Evolutionary conservation across 768 basidiomycete genomes (phyloP).

Genomic region (Agrocybe praecox): DNA sequence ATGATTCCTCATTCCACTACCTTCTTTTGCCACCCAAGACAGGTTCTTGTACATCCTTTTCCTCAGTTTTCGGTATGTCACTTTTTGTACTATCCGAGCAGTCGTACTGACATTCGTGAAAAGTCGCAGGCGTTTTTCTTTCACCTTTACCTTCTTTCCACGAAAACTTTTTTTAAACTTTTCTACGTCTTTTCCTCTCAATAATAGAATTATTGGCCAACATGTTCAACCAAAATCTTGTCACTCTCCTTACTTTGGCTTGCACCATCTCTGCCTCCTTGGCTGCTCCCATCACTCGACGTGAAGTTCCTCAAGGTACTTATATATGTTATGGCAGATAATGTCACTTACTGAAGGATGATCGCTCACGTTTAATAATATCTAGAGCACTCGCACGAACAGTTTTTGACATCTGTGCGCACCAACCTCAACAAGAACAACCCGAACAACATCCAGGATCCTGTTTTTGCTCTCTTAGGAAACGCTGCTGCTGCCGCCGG

Average conservation of each 20-base stretch:
- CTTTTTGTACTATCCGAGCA: not conserved
- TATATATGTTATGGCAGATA: conserved; percentile 6
- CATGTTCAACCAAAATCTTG: conserved; percentile 23
- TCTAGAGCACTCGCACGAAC: conserved; percentile 67
- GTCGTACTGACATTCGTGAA: conserved; percentile 10
- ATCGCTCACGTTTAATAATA: conserved; percentile 8
- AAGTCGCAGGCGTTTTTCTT: conserved; percentile 32
- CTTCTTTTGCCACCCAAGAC: conserved; percentile 49
- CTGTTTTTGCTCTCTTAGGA: conserved; percentile 66
- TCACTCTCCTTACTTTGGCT: conserved; percentile 34
- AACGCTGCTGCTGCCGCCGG: conserved; percentile 63
- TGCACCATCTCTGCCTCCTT: conserved; percentile 24
- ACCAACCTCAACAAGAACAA: conserved; percentile 54
- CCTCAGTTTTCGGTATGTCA: conserved; percentile 28
- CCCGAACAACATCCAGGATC: conserved; percentile 58
- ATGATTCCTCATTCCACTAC: conserved; percentile 29
- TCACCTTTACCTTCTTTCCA: conserved; percentile 18
- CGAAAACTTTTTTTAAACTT: conserved; percentile 10
- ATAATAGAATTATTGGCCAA: conserved; percentile 16
- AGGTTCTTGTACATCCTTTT: conserved; percentile 47
- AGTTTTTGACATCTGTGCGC: conserved; percentile 54
- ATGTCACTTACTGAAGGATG: not conserved
- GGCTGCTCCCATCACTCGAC: conserved; percentile 44
- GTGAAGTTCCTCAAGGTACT: conserved; percentile 72
- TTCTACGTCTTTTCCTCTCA: conserved; percentile 11